Percentiles rank a stretch among this genome's conserved stretches.
These are phyloP conservation scores for Capsicum pubescens DNA, from an alignment of 257 asterid species.

Conservation along the genomic window DNA sequence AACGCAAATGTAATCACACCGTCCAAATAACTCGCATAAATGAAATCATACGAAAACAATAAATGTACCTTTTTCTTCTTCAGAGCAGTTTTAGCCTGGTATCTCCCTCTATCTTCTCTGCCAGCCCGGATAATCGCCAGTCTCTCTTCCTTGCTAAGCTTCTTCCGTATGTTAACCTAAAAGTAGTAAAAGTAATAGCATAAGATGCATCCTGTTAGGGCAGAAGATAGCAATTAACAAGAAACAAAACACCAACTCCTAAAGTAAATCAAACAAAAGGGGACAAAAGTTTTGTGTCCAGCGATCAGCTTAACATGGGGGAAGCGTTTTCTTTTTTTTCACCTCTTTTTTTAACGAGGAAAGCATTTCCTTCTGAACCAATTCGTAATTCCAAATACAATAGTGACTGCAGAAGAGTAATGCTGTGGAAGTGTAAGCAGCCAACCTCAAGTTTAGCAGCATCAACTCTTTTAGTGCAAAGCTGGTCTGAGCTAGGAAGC, in stretches of 20 bases:
- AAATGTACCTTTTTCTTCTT: constrained; percentile 73
- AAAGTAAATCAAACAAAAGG: not conserved
- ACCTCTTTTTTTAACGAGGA: not conserved
- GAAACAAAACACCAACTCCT: constrained; percentile 8
- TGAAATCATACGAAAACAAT: not conserved
- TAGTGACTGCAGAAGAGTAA: not conserved
- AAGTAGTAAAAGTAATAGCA: constrained; percentile 36
- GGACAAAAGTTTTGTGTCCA: not conserved
- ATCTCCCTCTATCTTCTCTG: constrained; percentile 78
- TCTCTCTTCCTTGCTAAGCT: constrained; percentile 73
- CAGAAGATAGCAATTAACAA: not conserved
- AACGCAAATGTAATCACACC: not conserved
- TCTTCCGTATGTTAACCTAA: constrained; percentile 77
- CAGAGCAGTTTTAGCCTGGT: constrained; percentile 63
- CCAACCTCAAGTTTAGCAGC: constrained; percentile 80
- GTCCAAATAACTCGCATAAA: not conserved
- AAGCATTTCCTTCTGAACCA: not conserved
- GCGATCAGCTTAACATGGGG: not conserved
- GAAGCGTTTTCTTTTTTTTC: not conserved
- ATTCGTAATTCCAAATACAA: not conserved
- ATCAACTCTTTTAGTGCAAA: constrained; percentile 75
- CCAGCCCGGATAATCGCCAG: constrained; percentile 64
- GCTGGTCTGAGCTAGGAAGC: constrained; percentile 75
- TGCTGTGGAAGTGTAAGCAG: constrained; percentile 10
- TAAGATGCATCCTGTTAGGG: constrained; percentile 28